Evolutionary conservation across 1,139 yeast genomes (phyloP), one percentile per base, ranked within the genome.

Genomic region (Wickerhamomyces sp.): DNA sequence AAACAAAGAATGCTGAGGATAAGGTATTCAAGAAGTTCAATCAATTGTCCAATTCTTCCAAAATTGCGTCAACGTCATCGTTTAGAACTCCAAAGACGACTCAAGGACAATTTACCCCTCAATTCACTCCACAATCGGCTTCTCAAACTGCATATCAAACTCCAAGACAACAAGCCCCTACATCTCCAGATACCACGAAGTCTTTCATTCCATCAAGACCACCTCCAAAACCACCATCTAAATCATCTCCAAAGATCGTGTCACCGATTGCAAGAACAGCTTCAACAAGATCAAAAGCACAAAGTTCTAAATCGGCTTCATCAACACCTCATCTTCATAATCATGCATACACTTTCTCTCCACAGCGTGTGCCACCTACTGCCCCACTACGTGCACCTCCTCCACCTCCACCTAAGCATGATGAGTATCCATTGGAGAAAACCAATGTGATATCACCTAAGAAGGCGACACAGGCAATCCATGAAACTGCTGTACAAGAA

Each of bases 21-120:
- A 70, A 68, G 39, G 85, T 88, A 4, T 84, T 86, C 68, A 78
- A 76, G 59, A 87, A 87, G 55, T 83, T 88, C 54, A 75, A 66
- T 36, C 62, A 67, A 24, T 61, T 54, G 15, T 49, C 34, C 30
- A 31, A 4, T 10, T 20, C 20, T 12, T 10, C 47, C 7, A 39
- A 47, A 22, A 18, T 49, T 7, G 15, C 42, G 2, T 44, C 52
- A 6, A 54, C 61, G 1, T 50, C 57, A 4, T 57, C 62, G 1
- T 57, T 57, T 38, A 55, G 59, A 45, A 58, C 62, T 2, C 60
- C 62, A 19, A 46, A 46, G 32, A 28, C 37, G 3, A 26, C 26
- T 4, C 51, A 57, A 38, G 46, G 44, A 21, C 52, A 61, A 1
- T 61, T 61, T 31, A 41, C 44, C 15, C 48, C 55, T 21, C 58